Conservation (phyloP, 1,139 yeast species). For the Yamadazyma buinensis region DNA sequence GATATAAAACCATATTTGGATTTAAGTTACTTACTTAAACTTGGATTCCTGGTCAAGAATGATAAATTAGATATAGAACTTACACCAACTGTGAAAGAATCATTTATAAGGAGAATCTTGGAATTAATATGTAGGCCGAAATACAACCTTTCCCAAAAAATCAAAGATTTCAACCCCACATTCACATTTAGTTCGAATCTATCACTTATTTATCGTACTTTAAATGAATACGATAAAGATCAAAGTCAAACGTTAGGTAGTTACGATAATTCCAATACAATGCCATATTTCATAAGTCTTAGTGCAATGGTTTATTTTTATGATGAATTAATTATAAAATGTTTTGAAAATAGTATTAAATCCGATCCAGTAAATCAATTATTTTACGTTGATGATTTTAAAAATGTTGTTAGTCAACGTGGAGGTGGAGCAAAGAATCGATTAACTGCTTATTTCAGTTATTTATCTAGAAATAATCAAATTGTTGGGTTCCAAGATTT, state of each 20-base stretch:
- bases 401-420: constrained; percentile 15
- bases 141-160: constrained; percentile 6
- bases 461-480: constrained; percentile 44
- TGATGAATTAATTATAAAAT: constrained; percentile 57
- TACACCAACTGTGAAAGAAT: constrained; percentile 32
- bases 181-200: constrained; percentile 40
- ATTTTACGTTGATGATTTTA: constrained; percentile 64
- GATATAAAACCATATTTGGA: constrained; percentile 54
- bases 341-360: constrained; percentile 53
- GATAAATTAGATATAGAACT: constrained; percentile 60
- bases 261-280: constrained; percentile 22
- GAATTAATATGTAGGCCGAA: constrained; percentile 47
- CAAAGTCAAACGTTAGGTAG: constrained; percentile 12
- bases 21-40: constrained; percentile 45
- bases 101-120: constrained; percentile 45
- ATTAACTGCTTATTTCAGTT: constrained; percentile 40
- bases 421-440: constrained; percentile 16
- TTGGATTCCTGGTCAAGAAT: constrained; percentile 39
- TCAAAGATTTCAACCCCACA: constrained; percentile 31
- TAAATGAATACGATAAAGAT: constrained; percentile 45
- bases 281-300: constrained; percentile 43
- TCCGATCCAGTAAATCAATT: constrained; percentile 56
- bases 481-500: constrained; percentile 61
- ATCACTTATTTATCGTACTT: constrained; percentile 29
- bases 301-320: constrained; percentile 58